Base-by-base conservation (phyloP, 2,329 filamentous ascomycete species). In the Cryphonectria carpinicola region DNA sequence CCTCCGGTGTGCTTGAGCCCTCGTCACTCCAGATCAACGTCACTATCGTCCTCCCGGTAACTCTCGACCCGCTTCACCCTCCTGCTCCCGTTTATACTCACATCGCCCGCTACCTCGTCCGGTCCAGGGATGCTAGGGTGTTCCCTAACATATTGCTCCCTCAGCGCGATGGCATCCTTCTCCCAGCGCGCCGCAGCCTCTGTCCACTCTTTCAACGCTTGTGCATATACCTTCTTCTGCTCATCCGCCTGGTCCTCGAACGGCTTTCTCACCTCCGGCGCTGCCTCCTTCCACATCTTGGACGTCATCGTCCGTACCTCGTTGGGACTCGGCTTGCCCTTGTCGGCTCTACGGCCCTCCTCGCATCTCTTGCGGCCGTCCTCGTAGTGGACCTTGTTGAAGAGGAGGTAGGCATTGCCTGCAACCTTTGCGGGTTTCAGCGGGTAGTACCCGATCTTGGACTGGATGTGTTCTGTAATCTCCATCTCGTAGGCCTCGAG, bases 351-450 rank as follows among this genome's bases (percentile, higher is more conserved):
- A 39, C 91, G 88, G n/a, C 87, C 88, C 67, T 90, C 88, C 72
- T 92, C 89, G 76, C 91, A 92, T 64, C 81, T 83, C 72, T 80
- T 82, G 69, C 87, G 85, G 11, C 88, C 89, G 32, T 81, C 80
- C n/a, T 94, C 90, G 77, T 90, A 92, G 76, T 92, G 87, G 4
- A 87, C 90, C 75, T 94, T 97, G 78, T 94, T 95, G 81, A 93
- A 99, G 65, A 98, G 86, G 39, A 97, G 86, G 80, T 97, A 98
- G 0, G 95, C 92, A 77, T 97, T 98, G 4, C 92, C 89, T 0
- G 91, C 89, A 0, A 91, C 87, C 74, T 95, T 93, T 66, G 85
- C 82, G 5, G 95, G 95, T 66, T 89, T 90, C 69, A 87, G 82
- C 0, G 94, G 93, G 4, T 92, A 89, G 25, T 92, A 88, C n/a